Percentiles rank a stretch among this genome's conserved stretches.
phyloP scores from a whole-genome alignment of 805 yeast species.

The Clavispora fructus region DNA sequence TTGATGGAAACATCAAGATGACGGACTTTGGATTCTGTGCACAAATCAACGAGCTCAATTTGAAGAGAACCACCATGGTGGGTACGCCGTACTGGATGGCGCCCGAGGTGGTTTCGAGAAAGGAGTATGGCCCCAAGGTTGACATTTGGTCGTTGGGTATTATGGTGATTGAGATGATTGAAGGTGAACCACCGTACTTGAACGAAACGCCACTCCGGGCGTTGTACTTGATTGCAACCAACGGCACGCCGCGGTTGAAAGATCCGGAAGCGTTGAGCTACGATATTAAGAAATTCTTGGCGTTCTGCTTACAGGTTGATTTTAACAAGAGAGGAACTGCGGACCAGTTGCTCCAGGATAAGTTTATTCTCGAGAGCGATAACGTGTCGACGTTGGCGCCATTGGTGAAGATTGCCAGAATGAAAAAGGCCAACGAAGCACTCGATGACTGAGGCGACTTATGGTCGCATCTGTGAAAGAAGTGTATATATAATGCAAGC shows the following conservation, averaged over 20 bases:
- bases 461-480: neutral
- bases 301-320: slow-evolving; percentile 76
- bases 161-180: slow-evolving; percentile 98
- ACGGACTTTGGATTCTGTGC: slow-evolving; percentile 98
- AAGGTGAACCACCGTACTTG: slow-evolving; percentile 97
- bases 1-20: slow-evolving; percentile 84
- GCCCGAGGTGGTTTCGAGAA: slow-evolving; percentile 93
- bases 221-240: slow-evolving; percentile 87
- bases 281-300: slow-evolving; percentile 62
- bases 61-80: slow-evolving; percentile 95
- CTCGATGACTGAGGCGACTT: slow-evolving; percentile 5
- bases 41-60: slow-evolving; percentile 68
- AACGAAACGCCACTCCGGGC: slow-evolving; percentile 96
- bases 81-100: slow-evolving; percentile 99
- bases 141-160: slow-evolving; percentile 98
- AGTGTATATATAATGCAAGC: neutral
- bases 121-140: slow-evolving; percentile 94
- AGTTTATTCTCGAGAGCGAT: slow-evolving; percentile 59
- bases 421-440: slow-evolving; percentile 47
- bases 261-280: slow-evolving; percentile 76
- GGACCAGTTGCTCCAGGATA: slow-evolving; percentile 60
- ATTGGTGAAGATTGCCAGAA: slow-evolving; percentile 65
- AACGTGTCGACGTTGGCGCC: slow-evolving; percentile 62
- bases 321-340: slow-evolving; percentile 80
- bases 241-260: slow-evolving; percentile 91